Base-by-base conservation (phyloP, 345 rosid genomes). In the Psidium guajava region DNA sequence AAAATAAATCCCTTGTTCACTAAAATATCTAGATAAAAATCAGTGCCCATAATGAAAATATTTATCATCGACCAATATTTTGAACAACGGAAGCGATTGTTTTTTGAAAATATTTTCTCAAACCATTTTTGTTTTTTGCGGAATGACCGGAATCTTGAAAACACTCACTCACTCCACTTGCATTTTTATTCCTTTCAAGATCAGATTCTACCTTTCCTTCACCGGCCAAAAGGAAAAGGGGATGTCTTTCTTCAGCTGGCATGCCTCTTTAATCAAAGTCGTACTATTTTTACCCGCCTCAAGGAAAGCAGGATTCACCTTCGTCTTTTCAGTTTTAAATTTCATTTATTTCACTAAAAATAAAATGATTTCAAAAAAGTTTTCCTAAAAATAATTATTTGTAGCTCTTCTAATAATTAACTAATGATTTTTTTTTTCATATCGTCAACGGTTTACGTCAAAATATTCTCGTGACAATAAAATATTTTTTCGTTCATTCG, bases 1-100 rank as follows among this genome's bases (percentile, higher is more conserved):
- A 28, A 15, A 61, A 61, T 13, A 28, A 28, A 0, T 15, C 1
- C 42, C 6, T 28, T 2, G 0, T 4, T 28, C 0, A 2, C 1
- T 1, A 27, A 61, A 28, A 61, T 28, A 1, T 28, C 28, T 61
- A 61, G 10, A 61, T 61, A 15, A 27, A 15, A 61, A 28, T 28
- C 0, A 1, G 15, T 61, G 0, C 15, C 0, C 3, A 59, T 7
- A 59, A 27, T 6, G 10, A 61, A 14, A 3, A 13, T 20, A 14
- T 28, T 16, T 61, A n/a, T 59, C 20, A 14, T 59, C 0, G 13
- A 15, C 36, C 27, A 14, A 27, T 27, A 27, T 6, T 3, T 14
- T 14, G 4, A 16, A 2, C 1, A 2, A 16, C 16, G 4, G 3
- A 64, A 64, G 2, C 15, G 44, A 32, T 64, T 64, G 15, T 15